A percentile compares a stretch with the other conserved stretches of the same genome.
Evolutionary conservation across 1,139 yeast species (phyloP).

Genomic region (Taphrina pruni): DNA sequence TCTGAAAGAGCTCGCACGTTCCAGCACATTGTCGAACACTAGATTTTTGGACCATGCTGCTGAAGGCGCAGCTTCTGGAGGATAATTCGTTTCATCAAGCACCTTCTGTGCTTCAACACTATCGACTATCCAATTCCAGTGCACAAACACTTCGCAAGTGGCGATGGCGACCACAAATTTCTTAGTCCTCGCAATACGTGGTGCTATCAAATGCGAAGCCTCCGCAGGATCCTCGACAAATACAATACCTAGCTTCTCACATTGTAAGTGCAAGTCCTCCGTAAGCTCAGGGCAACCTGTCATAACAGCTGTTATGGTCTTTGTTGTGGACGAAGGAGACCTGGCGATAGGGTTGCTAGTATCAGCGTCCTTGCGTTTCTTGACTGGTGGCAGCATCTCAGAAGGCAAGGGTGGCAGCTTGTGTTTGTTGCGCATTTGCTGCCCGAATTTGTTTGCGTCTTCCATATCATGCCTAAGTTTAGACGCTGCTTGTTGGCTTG

Average conservation of each 20-base stretch:
- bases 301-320: slow-evolving; percentile 43
- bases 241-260: slow-evolving; percentile 48
- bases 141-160: slow-evolving; percentile 40
- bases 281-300: slow-evolving; percentile 46
- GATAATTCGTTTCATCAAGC: slow-evolving; percentile 11
- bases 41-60: slow-evolving; percentile 43
- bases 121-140: slow-evolving; percentile 33
- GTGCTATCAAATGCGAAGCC: slow-evolving; percentile 62
- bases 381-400: slow-evolving; percentile 14
- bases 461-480: slow-evolving; percentile 42
- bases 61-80: slow-evolving; percentile 19
- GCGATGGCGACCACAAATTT: slow-evolving; percentile 68
- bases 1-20: slow-evolving; percentile 48
- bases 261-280: slow-evolving; percentile 45
- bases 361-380: slow-evolving; percentile 10
- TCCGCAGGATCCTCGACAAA: slow-evolving; percentile 50
- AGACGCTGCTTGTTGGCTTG: slow-evolving; percentile 32
- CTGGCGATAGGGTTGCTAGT: not conserved
- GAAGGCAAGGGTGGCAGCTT: slow-evolving; percentile 19
- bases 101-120: slow-evolving; percentile 26
- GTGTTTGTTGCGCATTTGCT: slow-evolving; percentile 22
- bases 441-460: slow-evolving; percentile 35
- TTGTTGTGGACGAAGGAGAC: not conserved
- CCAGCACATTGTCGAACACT: slow-evolving; percentile 51
- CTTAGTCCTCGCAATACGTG: slow-evolving; percentile 79